A percentile compares a stretch with the other conserved stretches of the same genome.
phyloP scores from a whole-genome alignment of 1,284 basidiomycete species.

The Cryptococcus sp. region DNA sequence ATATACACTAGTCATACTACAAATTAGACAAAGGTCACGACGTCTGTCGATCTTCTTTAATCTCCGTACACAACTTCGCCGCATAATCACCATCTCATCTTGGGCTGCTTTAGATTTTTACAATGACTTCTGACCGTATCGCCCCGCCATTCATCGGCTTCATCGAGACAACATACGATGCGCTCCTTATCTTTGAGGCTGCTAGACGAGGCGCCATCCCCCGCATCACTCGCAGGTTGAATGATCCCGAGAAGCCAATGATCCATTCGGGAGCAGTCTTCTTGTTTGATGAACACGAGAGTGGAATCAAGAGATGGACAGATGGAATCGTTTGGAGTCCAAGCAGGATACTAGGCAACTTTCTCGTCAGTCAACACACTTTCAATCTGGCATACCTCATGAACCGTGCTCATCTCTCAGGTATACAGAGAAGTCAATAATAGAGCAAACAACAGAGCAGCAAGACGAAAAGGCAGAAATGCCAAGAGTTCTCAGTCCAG shows the following conservation, averaged over 20 bases:
- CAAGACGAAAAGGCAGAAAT: too few relatives aligned
- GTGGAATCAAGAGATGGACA: conserved; percentile 97
- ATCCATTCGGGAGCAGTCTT: conserved; percentile 93
- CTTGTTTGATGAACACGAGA: conserved; percentile 96
- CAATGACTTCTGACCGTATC: conserved; percentile 39
- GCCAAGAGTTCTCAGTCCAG: too few relatives aligned
- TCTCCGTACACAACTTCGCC: not conserved
- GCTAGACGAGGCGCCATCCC: conserved; percentile 85
- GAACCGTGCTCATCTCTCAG: conserved; percentile 15
- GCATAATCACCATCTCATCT: not conserved
- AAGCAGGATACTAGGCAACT: conserved; percentile 73
- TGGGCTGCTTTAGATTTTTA: too few relatives aligned
- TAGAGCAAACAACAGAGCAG: too few relatives aligned
- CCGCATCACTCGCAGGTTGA: conserved; percentile 85
- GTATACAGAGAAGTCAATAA: conserved; percentile 68
- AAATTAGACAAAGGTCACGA: not conserved
- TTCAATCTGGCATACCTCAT: not conserved
- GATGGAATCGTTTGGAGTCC: conserved; percentile 88
- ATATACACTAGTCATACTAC: not conserved
- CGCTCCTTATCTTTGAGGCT: conserved; percentile 91
- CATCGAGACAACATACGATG: conserved; percentile 93
- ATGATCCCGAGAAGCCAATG: conserved; percentile 87
- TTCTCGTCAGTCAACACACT: conserved; percentile 55
- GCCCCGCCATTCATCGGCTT: conserved; percentile 87
- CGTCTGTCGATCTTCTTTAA: not conserved